Evolutionary conservation across 192 early-diverging fungal genomes (phyloP), one percentile per base, ranked within the genome.

Genomic region (Linnemannia elongata): DNA sequence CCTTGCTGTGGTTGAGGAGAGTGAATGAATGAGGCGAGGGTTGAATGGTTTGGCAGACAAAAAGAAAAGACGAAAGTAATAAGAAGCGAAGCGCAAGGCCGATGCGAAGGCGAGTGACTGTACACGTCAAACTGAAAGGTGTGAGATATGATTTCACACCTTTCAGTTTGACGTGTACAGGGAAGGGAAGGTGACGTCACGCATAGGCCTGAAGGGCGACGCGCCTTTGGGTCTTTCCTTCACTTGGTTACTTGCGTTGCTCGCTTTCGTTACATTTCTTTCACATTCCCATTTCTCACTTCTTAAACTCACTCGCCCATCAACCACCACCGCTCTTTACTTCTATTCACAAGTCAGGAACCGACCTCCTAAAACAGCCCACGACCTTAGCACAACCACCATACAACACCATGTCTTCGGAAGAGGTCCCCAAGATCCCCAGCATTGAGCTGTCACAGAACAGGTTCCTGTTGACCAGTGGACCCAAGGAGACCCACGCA

Each of bases 361-460:
- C 27, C 38, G 20, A 77, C 27, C 47, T 13, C 18, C 33, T 33
- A 38, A 10, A 41, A 36, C 8, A 39, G 33, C 52, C 57, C 77
- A 69, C 30, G 24, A 22, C 10, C 15, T 66, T 13, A 22, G 24
- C n/a, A 18, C 22, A 33, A 35, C 45, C 42, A 49, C 30, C 54
- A 24, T 42, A 63, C 15, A 66, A 36, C 44, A 69, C 63, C 55
- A 94, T 93, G 91, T 90, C 93, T 27, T 93, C 94, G 70, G 91
- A 92, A 52, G 90, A 92, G 35, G 86, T 95, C 74, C 92, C 93
- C 57, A 94, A 96, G 89, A 97, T 98, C 89, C 98, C 98, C 74
- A 94, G 97, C 91, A 93, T 98, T 77, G 92, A 96, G 55, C 91
- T 98, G 47, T 93, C 98, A 79, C 95, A 97, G 79, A 90, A 94